Conservation (phyloP, 1,284 basidiomycete species). For the Trichosporon sp. region DNA sequence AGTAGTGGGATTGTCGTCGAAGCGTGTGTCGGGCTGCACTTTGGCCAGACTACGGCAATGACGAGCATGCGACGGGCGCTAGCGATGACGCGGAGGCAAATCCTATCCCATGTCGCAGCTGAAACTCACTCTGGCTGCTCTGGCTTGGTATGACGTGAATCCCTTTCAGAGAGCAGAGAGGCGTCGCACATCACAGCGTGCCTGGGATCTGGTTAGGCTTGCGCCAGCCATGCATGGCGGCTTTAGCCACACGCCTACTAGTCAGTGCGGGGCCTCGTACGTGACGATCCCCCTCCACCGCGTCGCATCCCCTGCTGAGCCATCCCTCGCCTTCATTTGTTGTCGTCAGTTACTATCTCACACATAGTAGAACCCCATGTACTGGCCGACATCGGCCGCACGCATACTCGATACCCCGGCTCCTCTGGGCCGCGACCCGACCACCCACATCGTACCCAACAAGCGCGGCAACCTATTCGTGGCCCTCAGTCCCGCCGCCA, state of each 20-base stretch:
- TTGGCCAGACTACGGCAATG: neutral
- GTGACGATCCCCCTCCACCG: neutral
- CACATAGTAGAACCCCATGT: constrained; percentile 39
- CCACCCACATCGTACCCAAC: constrained; percentile 67
- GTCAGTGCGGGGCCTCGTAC: neutral
- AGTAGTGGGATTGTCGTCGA: neutral
- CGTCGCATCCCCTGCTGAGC: neutral
- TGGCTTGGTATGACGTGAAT: neutral
- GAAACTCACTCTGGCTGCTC: neutral
- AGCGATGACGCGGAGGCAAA: constrained; percentile 1
- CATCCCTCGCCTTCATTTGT: neutral
- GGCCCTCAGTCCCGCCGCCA: constrained; percentile 66
- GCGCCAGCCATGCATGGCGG: neutral
- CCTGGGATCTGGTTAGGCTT: neutral
- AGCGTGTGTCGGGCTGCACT: too few relatives aligned
- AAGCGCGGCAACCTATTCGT: constrained; percentile 77
- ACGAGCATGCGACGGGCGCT: neutral
- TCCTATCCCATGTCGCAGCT: neutral
- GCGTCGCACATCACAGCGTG: neutral
- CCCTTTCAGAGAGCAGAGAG: neutral
- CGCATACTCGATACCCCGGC: constrained; percentile 39
- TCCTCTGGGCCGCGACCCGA: constrained; percentile 57
- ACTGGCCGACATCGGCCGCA: constrained; percentile 54
- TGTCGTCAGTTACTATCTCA: neutral
- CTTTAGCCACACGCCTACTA: neutral